phyloP scores from a whole-genome alignment of 805 yeast genomes.

The Wickerhamiella alocasiicola region DNA sequence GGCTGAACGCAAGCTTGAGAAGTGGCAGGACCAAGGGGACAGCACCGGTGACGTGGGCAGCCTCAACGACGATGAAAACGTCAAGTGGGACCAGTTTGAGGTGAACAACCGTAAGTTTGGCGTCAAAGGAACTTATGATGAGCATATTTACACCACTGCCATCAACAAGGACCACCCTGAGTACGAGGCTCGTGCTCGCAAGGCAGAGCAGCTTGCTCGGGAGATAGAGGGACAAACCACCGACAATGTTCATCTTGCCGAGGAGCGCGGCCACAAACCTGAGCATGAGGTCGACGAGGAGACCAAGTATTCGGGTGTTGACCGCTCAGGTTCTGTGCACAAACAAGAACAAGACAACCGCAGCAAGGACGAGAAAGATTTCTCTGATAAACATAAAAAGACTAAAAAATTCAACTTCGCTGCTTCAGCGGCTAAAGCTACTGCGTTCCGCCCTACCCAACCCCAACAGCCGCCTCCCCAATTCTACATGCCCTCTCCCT shows the following conservation, averaged over 20 bases:
- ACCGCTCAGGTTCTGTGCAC: conserved; percentile 30
- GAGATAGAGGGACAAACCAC: conserved; percentile 64
- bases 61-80: conserved; percentile 16
- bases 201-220: conserved; percentile 67
- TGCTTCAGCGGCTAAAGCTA: conserved; percentile 51
- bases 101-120: conserved; percentile 87
- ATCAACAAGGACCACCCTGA: conserved; percentile 61
- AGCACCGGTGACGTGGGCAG: conserved; percentile 11
- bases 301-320: conserved; percentile 89
- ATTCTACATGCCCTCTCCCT: conserved; percentile 6
- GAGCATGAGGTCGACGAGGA: conserved; percentile 94
- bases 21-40: conserved; percentile 72
- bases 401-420: conserved; percentile 42
- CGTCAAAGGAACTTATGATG: conserved; percentile 71
- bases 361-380: conserved; percentile 44
- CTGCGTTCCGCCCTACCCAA: conserved; percentile 40
- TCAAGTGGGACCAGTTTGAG: conserved; percentile 85
- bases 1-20: conserved; percentile 53
- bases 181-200: conserved; percentile 46
- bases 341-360: conserved; percentile 24
- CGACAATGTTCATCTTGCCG: conserved; percentile 73
- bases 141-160: conserved; percentile 74
- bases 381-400: conserved; percentile 40
- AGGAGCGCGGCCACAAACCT: conserved; percentile 67
- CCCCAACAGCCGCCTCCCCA: background rate